Base-by-base conservation (phyloP, 2,329 filamentous ascomycete genomes). In the Fusarium haematococcum region DNA sequence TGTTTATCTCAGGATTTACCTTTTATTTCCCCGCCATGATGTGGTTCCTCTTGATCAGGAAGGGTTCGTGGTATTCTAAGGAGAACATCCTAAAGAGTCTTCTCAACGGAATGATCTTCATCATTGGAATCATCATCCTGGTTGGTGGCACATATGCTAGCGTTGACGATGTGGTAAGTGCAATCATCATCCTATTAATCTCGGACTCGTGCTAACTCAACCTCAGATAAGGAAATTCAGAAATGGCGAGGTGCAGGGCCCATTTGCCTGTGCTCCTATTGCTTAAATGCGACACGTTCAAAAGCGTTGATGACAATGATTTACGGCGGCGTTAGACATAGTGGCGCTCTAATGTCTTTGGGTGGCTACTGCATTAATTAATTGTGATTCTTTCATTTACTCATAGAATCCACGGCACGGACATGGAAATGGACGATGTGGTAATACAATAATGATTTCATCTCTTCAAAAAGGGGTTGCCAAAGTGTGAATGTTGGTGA, bases 361-460 rank as follows among this genome's bases (percentile, higher is more conserved):
- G 6, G 27, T 54, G 50, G 50, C 27, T 54, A 32, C 2, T 54
- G 18, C 18, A 32, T 30, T 54, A 54, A 54, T 33, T 52, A 52
- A 52, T 32, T 33, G 50, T 25, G 27, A 11, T 33, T 13, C 27
- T 32, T 54, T 32, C 27, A 32, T 54, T 32, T 54, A 20, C 27
- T 20, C 18, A 32, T 54, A 20, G 50, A 54, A 54, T 20, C 50
- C 27, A 54, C 48, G 48, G 27, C 18, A 54, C 27, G 48, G 48
- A 32, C 27, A 54, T 54, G 18, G 48, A 52, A 52, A 52, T 52
- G 50, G 50, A 52, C 48, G 48, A 30, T 52, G 48, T 20, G 50
- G 50, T 54, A 54, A 54, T 54, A 54, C 50, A 32, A 54, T 54
- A 54, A 54, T 54, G 48, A 54, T 54, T 54, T 54, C 50, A 32